A percentile compares a stretch with the other conserved stretches of the same genome.
Evolutionary conservation across 2,329 filamentous ascomycete genomes (phyloP).

Genomic region (Pestalotiopsis sp.): DNA sequence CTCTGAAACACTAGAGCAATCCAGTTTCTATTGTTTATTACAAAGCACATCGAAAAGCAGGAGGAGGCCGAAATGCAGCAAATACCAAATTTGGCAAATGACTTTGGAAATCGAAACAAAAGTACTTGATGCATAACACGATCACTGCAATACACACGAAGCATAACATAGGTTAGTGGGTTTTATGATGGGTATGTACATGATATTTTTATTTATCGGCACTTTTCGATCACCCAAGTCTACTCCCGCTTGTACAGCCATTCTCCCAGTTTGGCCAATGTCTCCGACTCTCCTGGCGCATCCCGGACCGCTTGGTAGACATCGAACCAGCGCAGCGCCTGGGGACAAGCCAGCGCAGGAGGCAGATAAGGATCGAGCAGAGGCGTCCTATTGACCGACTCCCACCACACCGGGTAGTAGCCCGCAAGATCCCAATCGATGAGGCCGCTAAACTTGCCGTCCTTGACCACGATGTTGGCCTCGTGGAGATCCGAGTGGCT

Average conservation of each 20-base stretch:
- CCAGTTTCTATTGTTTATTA: background rate
- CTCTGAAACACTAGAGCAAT: background rate
- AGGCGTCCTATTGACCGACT: conserved; percentile 15
- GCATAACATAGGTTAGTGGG: no score
- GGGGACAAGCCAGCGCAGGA: background rate
- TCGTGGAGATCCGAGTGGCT: conserved; percentile 17
- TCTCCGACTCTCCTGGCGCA: background rate
- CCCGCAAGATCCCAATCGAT: conserved; percentile 17
- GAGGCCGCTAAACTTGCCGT: conserved; percentile 18
- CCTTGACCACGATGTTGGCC: conserved; percentile 19
- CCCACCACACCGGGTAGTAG: conserved; percentile 20
- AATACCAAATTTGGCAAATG: no score
- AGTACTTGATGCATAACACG: no score
- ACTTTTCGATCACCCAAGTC: background rate
- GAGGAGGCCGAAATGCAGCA: background rate
- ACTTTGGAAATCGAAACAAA: no score
- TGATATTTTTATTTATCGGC: no score
- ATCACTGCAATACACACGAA: no score
- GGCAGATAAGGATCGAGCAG: conserved; percentile 14
- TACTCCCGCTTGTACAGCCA: background rate
- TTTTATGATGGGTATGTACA: no score
- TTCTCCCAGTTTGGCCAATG: background rate
- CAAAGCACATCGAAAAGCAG: background rate
- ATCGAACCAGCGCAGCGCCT: conserved; percentile 17
- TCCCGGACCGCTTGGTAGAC: conserved; percentile 17